A percentile compares a stretch with the other conserved stretches of the same genome.
Evolutionary conservation across 1,284 basidiomycete species (phyloP).

Genomic region (Ceratobasidium sp.): DNA sequence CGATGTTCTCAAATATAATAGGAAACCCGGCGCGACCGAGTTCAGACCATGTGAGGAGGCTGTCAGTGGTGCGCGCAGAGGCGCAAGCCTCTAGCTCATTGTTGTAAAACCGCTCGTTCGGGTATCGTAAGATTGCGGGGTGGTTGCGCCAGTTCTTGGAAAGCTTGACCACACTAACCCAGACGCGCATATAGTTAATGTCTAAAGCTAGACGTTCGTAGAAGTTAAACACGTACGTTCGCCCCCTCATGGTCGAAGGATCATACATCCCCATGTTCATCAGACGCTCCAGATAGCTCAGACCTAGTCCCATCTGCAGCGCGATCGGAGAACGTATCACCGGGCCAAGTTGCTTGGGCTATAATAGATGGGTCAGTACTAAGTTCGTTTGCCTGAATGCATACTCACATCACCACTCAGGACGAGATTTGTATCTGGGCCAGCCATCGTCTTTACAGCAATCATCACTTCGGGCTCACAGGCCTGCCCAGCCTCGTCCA

Average conservation of each 20-base stretch:
- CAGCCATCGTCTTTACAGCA: conserved; percentile 67
- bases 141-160: conserved; percentile 73
- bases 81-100: conserved; percentile 65
- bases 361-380: not conserved
- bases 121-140: conserved; percentile 67
- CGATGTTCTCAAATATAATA: conserved; percentile 69
- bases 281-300: conserved; percentile 70
- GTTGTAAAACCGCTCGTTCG: conserved; percentile 70
- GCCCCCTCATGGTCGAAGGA: conserved; percentile 58
- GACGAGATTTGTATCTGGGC: conserved; percentile 65
- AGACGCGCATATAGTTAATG: conserved; percentile 19
- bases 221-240: conserved; percentile 58
- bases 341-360: conserved; percentile 66
- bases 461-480: conserved; percentile 73
- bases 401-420: conserved; percentile 66
- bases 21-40: conserved; percentile 67
- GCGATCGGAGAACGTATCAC: conserved; percentile 69
- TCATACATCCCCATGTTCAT: conserved; percentile 68
- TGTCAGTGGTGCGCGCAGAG: conserved; percentile 56
- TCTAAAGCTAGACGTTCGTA: not conserved
- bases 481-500: conserved; percentile 76
- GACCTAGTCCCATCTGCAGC: conserved; percentile 65
- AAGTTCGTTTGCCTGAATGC: not conserved
- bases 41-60: conserved; percentile 57
- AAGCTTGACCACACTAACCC: conserved; percentile 68